phyloP scores from a whole-genome alignment of 306 rosid genomes.

The Comarum palustre region DNA sequence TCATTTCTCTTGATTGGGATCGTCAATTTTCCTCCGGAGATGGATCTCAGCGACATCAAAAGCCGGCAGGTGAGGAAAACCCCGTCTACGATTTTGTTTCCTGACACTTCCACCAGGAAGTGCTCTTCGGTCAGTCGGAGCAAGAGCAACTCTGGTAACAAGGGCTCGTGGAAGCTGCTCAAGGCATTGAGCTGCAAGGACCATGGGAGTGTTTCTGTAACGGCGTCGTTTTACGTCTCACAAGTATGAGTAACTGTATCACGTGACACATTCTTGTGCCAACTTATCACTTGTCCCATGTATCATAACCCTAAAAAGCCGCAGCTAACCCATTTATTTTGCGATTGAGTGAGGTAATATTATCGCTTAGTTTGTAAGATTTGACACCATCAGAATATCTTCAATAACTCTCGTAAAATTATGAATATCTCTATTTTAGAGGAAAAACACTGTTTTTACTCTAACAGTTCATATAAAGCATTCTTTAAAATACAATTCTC shows the following conservation, averaged over 20 bases:
- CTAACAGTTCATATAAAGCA: too few relatives aligned
- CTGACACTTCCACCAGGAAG: slow-evolving; percentile 25
- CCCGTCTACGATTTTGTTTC: slow-evolving; percentile 32
- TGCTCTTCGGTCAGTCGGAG: slow-evolving; percentile 32
- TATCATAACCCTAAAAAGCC: slow-evolving; percentile 1
- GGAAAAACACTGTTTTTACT: too few relatives aligned
- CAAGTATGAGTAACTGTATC: slow-evolving; percentile 36
- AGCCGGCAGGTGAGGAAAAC: slow-evolving; percentile 61
- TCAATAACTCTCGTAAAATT: too few relatives aligned
- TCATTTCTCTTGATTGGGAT: slow-evolving; percentile 64
- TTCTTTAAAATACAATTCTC: too few relatives aligned
- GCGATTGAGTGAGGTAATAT: not conserved
- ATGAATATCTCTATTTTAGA: too few relatives aligned
- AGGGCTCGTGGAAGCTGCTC: slow-evolving; percentile 70
- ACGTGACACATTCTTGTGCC: too few relatives aligned
- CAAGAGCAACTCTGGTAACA: slow-evolving; percentile 47
- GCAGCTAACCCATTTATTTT: not conserved
- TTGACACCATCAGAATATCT: not conserved
- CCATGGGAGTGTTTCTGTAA: slow-evolving; percentile 56
- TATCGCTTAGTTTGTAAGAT: not conserved
- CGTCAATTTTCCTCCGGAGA: slow-evolving; percentile 61
- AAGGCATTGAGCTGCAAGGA: slow-evolving; percentile 80
- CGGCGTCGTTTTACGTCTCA: slow-evolving; percentile 52
- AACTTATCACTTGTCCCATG: not conserved
- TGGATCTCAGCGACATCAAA: slow-evolving; percentile 74